phyloP scores from a whole-genome alignment of 2,329 filamentous ascomycete species.

The Aspergillus sp. region DNA sequence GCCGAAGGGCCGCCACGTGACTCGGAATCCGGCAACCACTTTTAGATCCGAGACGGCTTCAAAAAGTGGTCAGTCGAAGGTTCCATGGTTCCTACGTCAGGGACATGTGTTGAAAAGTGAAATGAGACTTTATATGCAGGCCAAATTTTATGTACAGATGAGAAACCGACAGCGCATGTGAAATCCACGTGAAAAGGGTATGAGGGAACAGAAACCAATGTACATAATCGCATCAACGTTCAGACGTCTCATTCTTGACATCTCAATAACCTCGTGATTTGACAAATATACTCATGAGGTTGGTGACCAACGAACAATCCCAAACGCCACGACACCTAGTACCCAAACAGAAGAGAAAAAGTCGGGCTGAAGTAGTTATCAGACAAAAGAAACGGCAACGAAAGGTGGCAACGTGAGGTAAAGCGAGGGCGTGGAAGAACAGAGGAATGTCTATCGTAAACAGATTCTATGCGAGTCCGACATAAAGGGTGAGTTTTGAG shows the following conservation, averaged over 20 bases:
- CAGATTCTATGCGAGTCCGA: slow-evolving; percentile 44
- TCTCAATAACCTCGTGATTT: slow-evolving; percentile 30
- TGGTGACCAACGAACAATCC: slow-evolving; percentile 25
- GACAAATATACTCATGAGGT: slow-evolving; percentile 31
- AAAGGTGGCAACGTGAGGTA: slow-evolving; percentile 13
- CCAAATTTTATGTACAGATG: slow-evolving; percentile 39
- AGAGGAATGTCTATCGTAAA: slow-evolving; percentile 17
- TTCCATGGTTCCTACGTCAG: slow-evolving; percentile 7
- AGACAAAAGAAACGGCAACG: slow-evolving; percentile 17
- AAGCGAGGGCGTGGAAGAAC: slow-evolving; percentile 1
- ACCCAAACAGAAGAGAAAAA: slow-evolving; percentile 18
- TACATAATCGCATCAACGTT: slow-evolving; percentile 38
- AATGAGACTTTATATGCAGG: slow-evolving; percentile 32
- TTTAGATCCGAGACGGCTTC: slow-evolving; percentile 4
- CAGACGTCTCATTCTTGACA: slow-evolving; percentile 41
- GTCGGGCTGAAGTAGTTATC: slow-evolving; percentile 2
- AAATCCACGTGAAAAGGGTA: slow-evolving; percentile 23
- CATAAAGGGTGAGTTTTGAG: slow-evolving; percentile 81
- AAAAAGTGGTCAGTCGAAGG: background rate
- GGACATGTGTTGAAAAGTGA: background rate
- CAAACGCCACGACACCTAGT: slow-evolving; percentile 25
- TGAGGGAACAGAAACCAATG: slow-evolving; percentile 24
- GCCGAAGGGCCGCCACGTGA: slow-evolving; percentile 31
- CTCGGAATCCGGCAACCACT: slow-evolving; percentile 18
- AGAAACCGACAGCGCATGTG: slow-evolving; percentile 24